phyloP scores from a whole-genome alignment of 202 grass and related monocot species.

The Hordeum pubiflorum region DNA sequence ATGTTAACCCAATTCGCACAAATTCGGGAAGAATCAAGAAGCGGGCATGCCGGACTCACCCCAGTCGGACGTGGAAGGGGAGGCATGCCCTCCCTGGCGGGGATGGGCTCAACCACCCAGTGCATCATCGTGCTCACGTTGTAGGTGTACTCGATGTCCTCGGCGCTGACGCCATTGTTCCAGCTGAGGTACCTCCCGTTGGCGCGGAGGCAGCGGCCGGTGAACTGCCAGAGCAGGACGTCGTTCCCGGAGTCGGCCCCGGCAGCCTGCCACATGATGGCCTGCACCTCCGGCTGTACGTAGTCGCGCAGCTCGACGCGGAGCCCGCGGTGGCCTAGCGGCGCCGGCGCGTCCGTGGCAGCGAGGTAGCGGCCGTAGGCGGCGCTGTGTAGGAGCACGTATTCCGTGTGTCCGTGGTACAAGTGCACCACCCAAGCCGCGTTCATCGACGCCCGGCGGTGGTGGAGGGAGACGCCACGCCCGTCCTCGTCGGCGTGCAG shows the following conservation, averaged over 20 bases:
- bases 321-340: neutral
- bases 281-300: neutral
- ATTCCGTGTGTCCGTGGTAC: neutral
- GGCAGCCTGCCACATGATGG: neutral
- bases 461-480: neutral
- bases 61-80: neutral
- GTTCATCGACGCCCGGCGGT: neutral
- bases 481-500: neutral
- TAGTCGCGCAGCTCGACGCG: neutral
- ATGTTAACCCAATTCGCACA: neutral
- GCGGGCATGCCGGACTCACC: neutral
- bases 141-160: neutral
- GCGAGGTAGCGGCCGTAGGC: conserved; percentile 21
- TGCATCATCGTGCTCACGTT: conserved; percentile 5
- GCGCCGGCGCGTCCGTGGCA: neutral
- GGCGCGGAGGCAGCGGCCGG: conserved; percentile 8
- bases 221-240: neutral
- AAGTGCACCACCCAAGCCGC: neutral
- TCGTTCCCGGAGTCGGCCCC: too few species aligned
- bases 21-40: neutral
- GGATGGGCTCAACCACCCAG: conserved; percentile 26
- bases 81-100: neutral
- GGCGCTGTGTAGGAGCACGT: conserved; percentile 6
- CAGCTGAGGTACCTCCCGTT: neutral
- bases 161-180: conserved; percentile 6